Base-by-base conservation (phyloP, 495 filamentous ascomycete genomes). In the Clohesyomyces aquaticus region DNA sequence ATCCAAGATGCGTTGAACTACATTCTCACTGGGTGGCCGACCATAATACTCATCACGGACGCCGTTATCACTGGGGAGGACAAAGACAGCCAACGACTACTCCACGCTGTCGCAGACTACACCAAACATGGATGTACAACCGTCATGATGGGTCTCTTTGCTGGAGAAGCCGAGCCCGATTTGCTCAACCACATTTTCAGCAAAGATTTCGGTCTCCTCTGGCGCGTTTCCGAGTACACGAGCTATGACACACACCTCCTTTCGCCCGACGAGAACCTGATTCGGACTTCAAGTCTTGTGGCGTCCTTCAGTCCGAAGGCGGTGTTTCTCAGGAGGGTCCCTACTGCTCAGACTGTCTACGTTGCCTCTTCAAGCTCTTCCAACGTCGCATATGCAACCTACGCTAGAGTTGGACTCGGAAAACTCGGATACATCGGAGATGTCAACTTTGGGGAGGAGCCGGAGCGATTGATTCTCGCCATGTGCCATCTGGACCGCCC, bases 341-440 rank as follows among this genome's bases (percentile, higher is more conserved):
- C 61, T 14, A 12, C 47, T 2, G 56, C 61, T 10, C 56, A 69
- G 12, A 59, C 54, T 4, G 38, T 69, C 8, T 69, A 69, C 48
- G 35, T 41, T n/a, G 56, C 26, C 18, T 48, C 60, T 3, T n/a
- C 48, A 2, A 52, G 49, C 19, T 22, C 21, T 10, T 9, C 48
- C 9, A 41, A 16, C n/a, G 25, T 16, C 8, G 38, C 57, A 10
- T 69, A 65, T 29, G 67, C 62, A n/a, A 62, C 67, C 9, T 66
- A 43, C 23, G 67, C 32, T 10, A 48, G 56, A 18, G 56, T 69
- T 6, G 67, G 55, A 8, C 54, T 69, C 4, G 67, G 67, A 14
- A 65, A 66, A 50, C 46, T 69, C 2, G 67, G 67, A 0, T 69
- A 58, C 50, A 50, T 69, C 57, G 67, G 67, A 18, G 67, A 69